Conservation (phyloP, 2,329 filamentous ascomycete genomes). For the Monascus ruber region DNA sequence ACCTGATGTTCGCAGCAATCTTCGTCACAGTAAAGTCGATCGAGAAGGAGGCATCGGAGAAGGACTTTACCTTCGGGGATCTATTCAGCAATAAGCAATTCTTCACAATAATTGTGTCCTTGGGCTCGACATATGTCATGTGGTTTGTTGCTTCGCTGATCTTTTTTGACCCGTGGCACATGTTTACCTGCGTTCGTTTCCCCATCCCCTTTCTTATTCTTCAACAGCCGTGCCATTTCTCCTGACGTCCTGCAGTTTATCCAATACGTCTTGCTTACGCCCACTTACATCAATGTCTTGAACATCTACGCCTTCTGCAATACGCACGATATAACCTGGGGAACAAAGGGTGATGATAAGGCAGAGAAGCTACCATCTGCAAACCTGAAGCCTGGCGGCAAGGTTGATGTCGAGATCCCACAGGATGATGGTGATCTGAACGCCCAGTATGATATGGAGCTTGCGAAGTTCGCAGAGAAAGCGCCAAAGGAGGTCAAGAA, state of each 20-base stretch:
- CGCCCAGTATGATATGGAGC: slow-evolving; percentile 81
- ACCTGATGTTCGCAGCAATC: slow-evolving; percentile 86
- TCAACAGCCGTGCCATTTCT: neutral
- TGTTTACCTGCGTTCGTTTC: slow-evolving; percentile 62
- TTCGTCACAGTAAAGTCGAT: slow-evolving; percentile 89
- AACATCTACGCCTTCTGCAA: slow-evolving; percentile 99
- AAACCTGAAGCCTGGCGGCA: slow-evolving; percentile 83
- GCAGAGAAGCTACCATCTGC: slow-evolving; percentile 80
- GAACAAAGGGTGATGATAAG: slow-evolving; percentile 96
- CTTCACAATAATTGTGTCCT: slow-evolving; percentile 84
- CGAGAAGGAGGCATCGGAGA: slow-evolving; percentile 52
- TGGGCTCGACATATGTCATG: slow-evolving; percentile 83
- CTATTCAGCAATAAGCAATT: slow-evolving; percentile 84
- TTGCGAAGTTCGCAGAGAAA: slow-evolving; percentile 63
- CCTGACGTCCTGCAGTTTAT: slow-evolving; percentile 45
- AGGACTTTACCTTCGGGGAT: slow-evolving; percentile 55
- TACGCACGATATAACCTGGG: slow-evolving; percentile 95
- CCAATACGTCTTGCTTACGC: slow-evolving; percentile 89
- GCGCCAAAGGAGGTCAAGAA: slow-evolving; percentile 52
- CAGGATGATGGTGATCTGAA: slow-evolving; percentile 93
- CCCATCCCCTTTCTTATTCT: neutral
- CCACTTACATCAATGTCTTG: slow-evolving; percentile 94
- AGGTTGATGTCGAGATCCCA: slow-evolving; percentile 76
- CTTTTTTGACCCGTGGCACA: slow-evolving; percentile 98
- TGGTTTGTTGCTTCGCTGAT: slow-evolving; percentile 85